Evolutionary conservation across 805 yeast species (phyloP), one percentile per base, ranked within the genome.

Genomic region (Grigorovia yakushimaensis): DNA sequence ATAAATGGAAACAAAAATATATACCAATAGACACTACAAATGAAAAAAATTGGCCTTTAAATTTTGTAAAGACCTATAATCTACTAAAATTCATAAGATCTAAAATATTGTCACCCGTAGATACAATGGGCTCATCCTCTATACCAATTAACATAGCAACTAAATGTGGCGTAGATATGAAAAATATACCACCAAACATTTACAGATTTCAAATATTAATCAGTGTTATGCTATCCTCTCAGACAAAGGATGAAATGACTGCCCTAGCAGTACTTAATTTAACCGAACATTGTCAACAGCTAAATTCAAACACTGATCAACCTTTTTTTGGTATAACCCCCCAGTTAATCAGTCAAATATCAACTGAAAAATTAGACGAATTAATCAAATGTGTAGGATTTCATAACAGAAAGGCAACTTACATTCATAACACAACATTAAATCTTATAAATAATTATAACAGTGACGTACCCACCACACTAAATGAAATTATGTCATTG

Each of bases 191-290:
- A 9, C 69, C 70, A 1, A 58, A 59, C 47, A 67, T 68, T 17
- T 72, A 69, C 57, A 71, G 96, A 44, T 82, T 82, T 58, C 96
- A 88, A 62, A 69, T 86, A 35, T 70, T 89, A 33, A 72, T 88
- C 0, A 81, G 95, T 3, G 71, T 89, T 45, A 85, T 89, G 89
- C 76, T 89, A 27, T 85, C 95, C 9, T 77, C 96, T 0, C 97
- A 89, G 55, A 89, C 98, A 1, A 88, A 84, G 59, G 98, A 89
- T 63, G 95, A 87, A 61, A 78, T 82, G 43, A 89, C 87, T 51
- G 84, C 73, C 46, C 74, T 73, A 39, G 94, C 93, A 0, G 83
- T 88, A 80, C 61, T 62, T 15, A 73, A 67, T 27, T 67, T 91
- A 52, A 81, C 85, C 43, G 55, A 58, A 36, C 69, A 73, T 53